A percentile compares a stretch with the other conserved stretches of the same genome.
phyloP scores from a whole-genome alignment of 2,329 filamentous ascomycete genomes.

The Diplodia scrobiculata region DNA sequence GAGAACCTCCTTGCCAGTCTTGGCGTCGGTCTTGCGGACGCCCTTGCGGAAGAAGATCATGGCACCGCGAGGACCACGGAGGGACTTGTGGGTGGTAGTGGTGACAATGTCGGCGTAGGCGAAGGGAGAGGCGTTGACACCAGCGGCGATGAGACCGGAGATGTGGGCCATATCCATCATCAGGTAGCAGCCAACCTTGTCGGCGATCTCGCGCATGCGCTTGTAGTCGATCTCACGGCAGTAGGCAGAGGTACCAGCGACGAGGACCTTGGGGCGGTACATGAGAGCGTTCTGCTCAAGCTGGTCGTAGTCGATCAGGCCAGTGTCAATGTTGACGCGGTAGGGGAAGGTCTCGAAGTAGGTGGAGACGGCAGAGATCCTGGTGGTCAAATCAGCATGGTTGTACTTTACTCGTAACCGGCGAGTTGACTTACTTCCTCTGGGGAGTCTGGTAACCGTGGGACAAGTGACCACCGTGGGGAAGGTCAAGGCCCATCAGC shows the following conservation, averaged over 20 bases:
- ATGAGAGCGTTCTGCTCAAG: constrained; percentile 83
- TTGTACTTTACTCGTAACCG: background rate
- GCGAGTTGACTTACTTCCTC: constrained; percentile 67
- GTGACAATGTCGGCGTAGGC: constrained; percentile 90
- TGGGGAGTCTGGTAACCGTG: constrained; percentile 97
- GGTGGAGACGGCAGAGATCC: constrained; percentile 95
- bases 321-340: constrained; percentile 84
- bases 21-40: constrained; percentile 76
- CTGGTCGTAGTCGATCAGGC: constrained; percentile 91
- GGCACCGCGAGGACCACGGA: constrained; percentile 90
- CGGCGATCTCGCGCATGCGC: constrained; percentile 84
- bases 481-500: constrained; percentile 93
- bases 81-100: constrained; percentile 96
- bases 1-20: constrained; percentile 79
- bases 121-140: constrained; percentile 89
- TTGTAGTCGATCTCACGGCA: constrained; percentile 94
- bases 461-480: constrained; percentile 90
- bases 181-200: constrained; percentile 90
- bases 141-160: constrained; percentile 88
- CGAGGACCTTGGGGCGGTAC: constrained; percentile 93
- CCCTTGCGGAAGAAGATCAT: constrained; percentile 99
- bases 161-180: constrained; percentile 97
- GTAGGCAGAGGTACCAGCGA: constrained; percentile 94
- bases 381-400: constrained; percentile 30
- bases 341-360: constrained; percentile 99